Conservation (phyloP, 352 stramenopile genomes). For the Globisporangium nunn region DNA sequence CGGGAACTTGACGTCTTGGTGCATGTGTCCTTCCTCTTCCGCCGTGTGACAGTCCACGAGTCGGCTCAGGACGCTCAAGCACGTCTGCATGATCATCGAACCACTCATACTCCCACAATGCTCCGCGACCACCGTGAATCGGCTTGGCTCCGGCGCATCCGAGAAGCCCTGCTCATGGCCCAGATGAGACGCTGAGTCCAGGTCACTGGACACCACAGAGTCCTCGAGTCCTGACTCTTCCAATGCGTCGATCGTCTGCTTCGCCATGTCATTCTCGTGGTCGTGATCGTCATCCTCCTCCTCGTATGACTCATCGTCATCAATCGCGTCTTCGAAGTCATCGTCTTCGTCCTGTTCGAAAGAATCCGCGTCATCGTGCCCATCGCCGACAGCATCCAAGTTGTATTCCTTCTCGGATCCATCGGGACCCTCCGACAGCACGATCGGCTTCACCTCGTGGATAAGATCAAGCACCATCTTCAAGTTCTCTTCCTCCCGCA, state of each 20-base stretch:
- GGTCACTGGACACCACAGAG: conserved; percentile 28
- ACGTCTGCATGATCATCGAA: conserved; percentile 87
- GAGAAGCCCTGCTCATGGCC: conserved; percentile 19
- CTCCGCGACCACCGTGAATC: conserved; percentile 70
- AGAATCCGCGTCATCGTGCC: conserved; percentile 36
- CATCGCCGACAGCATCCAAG: conserved; percentile 41
- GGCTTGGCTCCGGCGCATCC: conserved; percentile 30
- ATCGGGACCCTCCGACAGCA: conserved; percentile 52
- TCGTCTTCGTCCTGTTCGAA: conserved; percentile 52
- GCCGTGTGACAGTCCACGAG: conserved; percentile 81
- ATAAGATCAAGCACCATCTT: conserved; percentile 73
- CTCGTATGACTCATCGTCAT: conserved; percentile 22
- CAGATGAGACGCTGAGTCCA: conserved; percentile 23
- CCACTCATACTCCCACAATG: conserved; percentile 74
- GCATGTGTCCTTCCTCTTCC: conserved; percentile 72
- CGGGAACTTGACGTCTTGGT: conserved; percentile 70
- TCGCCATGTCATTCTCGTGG: conserved; percentile 24
- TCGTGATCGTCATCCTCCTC: conserved; percentile 14
- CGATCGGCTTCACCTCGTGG: conserved; percentile 69
- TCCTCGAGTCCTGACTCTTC: conserved; percentile 40
- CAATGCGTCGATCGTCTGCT: conserved; percentile 60
- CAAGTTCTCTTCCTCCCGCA: conserved; percentile 66
- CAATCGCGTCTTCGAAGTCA: conserved; percentile 22
- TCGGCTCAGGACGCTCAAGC: conserved; percentile 72
- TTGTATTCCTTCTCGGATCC: conserved; percentile 70